Conservation (phyloP, 306 rosid genomes). For the Medicago lupulina region DNA sequence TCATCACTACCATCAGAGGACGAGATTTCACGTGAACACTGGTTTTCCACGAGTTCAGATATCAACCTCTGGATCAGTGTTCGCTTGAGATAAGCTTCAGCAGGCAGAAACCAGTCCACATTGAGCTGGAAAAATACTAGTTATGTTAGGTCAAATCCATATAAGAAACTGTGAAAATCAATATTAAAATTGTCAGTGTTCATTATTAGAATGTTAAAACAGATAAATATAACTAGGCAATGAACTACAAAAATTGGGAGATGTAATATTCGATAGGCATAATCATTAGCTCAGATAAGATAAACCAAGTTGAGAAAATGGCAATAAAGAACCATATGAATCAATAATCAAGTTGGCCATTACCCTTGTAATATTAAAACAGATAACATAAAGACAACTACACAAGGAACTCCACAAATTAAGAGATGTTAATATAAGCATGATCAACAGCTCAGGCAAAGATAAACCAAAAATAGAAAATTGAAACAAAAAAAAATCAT, state of each 20-base stretch:
- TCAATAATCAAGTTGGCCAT: conserved; percentile 3
- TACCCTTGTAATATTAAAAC: conserved; percentile 31
- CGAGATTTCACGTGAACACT: conserved; percentile 50
- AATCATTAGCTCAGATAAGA: conserved; percentile 20
- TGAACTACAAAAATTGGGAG: conserved; percentile 22
- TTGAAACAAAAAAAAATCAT: conserved; percentile 1
- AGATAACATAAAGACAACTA: conserved; percentile 22
- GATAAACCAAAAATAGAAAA: conserved; percentile 14
- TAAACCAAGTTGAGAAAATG: conserved; percentile 10
- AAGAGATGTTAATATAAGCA: conserved; percentile 23
- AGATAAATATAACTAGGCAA: conserved; percentile 25
- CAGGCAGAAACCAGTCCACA: conserved; percentile 85
- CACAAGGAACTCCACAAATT: conserved; percentile 18
- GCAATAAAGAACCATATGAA: conserved; percentile 32
- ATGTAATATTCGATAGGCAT: conserved; percentile 23
- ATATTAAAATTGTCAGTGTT: not conserved
- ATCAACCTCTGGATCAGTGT: conserved; percentile 83
- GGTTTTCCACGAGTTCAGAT: conserved; percentile 69
- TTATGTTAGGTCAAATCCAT: conserved; percentile 35
- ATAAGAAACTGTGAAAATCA: conserved; percentile 27
- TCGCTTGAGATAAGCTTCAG: conserved; percentile 93
- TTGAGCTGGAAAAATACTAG: conserved; percentile 65
- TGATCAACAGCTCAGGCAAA: conserved; percentile 26
- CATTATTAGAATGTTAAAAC: conserved; percentile 28
- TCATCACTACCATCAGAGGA: conserved; percentile 61